Percentiles rank a stretch among this genome's conserved stretches.
Evolutionary conservation across 1,139 yeast species (phyloP).

Genomic region (Suhomyces ambrosiae): DNA sequence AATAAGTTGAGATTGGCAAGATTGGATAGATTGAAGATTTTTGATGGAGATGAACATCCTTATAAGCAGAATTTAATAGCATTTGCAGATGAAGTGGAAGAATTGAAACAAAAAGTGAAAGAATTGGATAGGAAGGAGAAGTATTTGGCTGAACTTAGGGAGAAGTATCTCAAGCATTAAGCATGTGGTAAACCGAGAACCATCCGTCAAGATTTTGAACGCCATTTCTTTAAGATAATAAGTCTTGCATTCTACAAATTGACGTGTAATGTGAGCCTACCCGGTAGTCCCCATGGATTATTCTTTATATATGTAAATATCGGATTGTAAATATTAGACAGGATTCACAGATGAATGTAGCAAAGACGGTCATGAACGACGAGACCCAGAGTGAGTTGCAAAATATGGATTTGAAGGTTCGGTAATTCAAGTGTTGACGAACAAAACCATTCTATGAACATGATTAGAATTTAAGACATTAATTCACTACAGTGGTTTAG

Average conservation of each 20-base stretch:
- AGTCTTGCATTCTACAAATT: no score
- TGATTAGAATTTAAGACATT: no score
- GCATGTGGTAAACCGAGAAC: no score
- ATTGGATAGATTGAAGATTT: constrained; percentile 79
- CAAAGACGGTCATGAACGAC: neutral
- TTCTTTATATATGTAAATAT: constrained; percentile 10
- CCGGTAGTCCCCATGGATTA: neutral
- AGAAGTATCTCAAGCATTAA: constrained; percentile 34
- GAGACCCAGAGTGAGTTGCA: neutral
- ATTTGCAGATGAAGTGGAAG: constrained; percentile 77
- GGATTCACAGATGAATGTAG: neutral
- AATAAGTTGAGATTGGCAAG: constrained; percentile 79
- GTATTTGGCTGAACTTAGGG: constrained; percentile 36
- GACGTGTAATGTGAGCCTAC: no score
- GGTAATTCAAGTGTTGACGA: no score
- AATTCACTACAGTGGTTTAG: no score
- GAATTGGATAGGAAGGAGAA: constrained; percentile 43
- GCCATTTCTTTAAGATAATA: no score
- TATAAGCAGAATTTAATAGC: constrained; percentile 82
- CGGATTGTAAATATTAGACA: constrained; percentile 1
- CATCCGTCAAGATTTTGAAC: no score
- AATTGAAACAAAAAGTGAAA: constrained; percentile 44
- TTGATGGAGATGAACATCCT: constrained; percentile 88
- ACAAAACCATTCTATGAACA: no score
- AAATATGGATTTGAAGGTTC: no score